Evolutionary conservation across 148 eudicot genomes (phyloP), one percentile per base, ranked within the genome.

Genomic region (Heliamphora exappendiculata): DNA sequence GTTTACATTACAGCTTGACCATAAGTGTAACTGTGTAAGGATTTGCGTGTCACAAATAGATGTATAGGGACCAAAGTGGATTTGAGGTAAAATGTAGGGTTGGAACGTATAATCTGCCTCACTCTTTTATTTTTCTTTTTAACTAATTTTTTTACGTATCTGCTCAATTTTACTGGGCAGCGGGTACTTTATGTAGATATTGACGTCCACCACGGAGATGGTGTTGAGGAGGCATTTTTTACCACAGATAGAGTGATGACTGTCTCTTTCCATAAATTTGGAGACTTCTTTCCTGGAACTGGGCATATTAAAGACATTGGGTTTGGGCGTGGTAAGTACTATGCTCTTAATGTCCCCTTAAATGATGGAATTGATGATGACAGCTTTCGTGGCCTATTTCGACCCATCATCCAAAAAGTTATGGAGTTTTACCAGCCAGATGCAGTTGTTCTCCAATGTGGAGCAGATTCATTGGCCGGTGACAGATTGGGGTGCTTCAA

Each of bases 191-290:
- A 93, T 81, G 81, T 93, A 51, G 98, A 93, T 78, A 93, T 93
- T 58, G 98, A 91, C 12, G 88, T 93, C 79, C 98, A 93, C 86
- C 98, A 93, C 78, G 98, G 96, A 77, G 98, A 93, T 81, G 98
- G 98, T 71, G 98, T 93, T 74, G 96, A 93, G 86, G 96, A 91
- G 82, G 98, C 98, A 49, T 93, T 93, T 74, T 91, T 85, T 78
- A 89, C 91, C 75, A 94, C 98, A 29, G 92, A 94, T 41, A 82
- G 98, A 86, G 98, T 94, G 53, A 94, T 94, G 97, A 94, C 98
- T 3, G 97, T 94, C 34, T 94, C 98, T 44, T 94, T 94, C 82
- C 97, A 94, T 75, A 94, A 94, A 77, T 94, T 86, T 82, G 98
- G 98, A 11, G 97, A 92, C 79, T 91, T 94, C 84, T 94, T 91